Percentiles rank a stretch among this genome's conserved stretches.
Evolutionary conservation across 2,329 filamentous ascomycete genomes (phyloP).

Genomic region (Elsinoe perseae): DNA sequence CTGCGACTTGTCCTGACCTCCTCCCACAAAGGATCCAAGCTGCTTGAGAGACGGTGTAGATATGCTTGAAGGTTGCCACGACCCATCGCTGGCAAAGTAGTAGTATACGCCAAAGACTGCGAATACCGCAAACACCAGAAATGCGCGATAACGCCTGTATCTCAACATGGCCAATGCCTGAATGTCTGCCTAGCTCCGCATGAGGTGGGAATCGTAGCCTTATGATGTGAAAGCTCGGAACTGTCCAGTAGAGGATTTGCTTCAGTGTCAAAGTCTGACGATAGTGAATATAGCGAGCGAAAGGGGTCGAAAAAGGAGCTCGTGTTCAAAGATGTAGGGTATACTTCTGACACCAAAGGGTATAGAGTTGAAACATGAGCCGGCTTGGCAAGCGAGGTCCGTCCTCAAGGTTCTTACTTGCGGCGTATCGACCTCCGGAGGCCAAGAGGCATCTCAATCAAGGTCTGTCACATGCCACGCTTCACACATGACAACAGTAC

Average conservation of each 20-base stretch:
- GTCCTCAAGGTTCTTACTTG: not conserved
- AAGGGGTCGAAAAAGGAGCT: not conserved
- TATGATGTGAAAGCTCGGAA: not conserved
- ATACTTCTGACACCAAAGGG: not conserved
- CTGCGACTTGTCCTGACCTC: constrained; percentile 6
- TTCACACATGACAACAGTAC: not conserved
- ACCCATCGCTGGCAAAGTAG: constrained; percentile 31
- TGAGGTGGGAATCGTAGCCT: not conserved
- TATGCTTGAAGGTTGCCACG: constrained; percentile 16
- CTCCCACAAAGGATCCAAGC: constrained; percentile 6
- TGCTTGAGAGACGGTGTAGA: constrained; percentile 17
- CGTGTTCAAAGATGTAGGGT: not conserved
- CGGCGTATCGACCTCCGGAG: not conserved
- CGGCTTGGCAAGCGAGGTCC: constrained; percentile 5
- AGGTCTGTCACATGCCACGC: not conserved
- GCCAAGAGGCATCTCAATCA: not conserved
- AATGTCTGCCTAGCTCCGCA: not conserved
- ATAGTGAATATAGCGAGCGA: not conserved
- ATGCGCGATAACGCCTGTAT: constrained; percentile 54
- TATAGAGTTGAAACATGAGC: constrained; percentile 2
- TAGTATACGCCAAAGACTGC: constrained; percentile 49
- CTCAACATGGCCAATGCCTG: constrained; percentile 43
- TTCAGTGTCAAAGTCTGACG: not conserved
- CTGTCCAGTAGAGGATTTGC: not conserved
- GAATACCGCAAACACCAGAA: constrained; percentile 49